phyloP scores from a whole-genome alignment of 495 filamentous ascomycete genomes.

The Hypoxylon rickii region DNA sequence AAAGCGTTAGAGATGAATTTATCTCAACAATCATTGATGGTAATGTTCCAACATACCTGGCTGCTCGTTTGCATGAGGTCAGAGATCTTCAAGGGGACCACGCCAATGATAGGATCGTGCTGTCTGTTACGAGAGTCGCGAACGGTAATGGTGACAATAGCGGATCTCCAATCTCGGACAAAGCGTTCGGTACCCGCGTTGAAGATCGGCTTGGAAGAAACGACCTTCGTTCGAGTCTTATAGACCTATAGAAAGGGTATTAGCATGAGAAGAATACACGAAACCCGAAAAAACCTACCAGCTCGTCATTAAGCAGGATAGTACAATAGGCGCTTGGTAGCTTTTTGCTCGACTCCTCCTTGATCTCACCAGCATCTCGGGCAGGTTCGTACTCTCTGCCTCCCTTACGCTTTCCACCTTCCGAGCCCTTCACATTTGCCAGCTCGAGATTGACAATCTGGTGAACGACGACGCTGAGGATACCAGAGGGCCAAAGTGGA shows the following conservation, averaged over 20 bases:
- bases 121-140: constrained; percentile 85
- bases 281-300: constrained; percentile 53
- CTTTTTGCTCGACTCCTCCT: constrained; percentile 75
- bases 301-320: constrained; percentile 83
- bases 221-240: constrained; percentile 86
- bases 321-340: constrained; percentile 92
- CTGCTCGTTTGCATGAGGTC: constrained; percentile 85
- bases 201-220: constrained; percentile 93
- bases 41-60: constrained; percentile 56
- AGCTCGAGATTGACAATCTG: constrained; percentile 95
- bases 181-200: constrained; percentile 95
- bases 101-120: constrained; percentile 92
- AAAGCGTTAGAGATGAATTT: constrained; percentile 27
- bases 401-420: constrained; percentile 63
- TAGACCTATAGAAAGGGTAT: constrained; percentile 57
- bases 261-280: constrained; percentile 6
- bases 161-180: constrained; percentile 90
- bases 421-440: constrained; percentile 74
- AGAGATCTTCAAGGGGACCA: constrained; percentile 83
- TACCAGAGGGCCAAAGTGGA: constrained; percentile 88
- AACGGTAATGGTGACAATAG: constrained; percentile 83
- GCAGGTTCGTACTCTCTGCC: constrained; percentile 90
- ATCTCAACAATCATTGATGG: not conserved
- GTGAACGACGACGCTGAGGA: constrained; percentile 82
- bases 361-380: constrained; percentile 80